These are phyloP conservation scores for Phytophthora pinifolia DNA, from an alignment of 352 stramenopile genomes.

Conservation along the genomic window DNA sequence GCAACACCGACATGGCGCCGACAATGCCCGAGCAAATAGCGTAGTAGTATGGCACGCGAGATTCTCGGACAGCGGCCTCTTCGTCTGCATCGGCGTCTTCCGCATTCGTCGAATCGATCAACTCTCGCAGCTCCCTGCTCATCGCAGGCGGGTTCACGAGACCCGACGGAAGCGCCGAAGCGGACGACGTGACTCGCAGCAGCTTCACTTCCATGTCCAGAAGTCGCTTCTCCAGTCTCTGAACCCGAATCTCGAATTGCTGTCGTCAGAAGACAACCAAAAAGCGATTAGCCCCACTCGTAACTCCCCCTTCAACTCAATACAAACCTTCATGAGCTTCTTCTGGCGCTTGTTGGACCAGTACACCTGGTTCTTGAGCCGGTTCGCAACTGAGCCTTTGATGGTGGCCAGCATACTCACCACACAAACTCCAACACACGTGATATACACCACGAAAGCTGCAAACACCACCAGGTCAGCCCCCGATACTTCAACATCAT, in stretches of 20 bases:
- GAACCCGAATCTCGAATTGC: constrained; percentile 68
- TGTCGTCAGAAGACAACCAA: constrained; percentile 5
- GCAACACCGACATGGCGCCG: constrained; percentile 78
- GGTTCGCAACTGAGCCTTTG: constrained; percentile 83
- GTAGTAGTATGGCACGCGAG: constrained; percentile 82
- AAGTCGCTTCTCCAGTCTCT: constrained; percentile 67
- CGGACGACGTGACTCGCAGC: constrained; percentile 34
- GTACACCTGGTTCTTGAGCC: constrained; percentile 84
- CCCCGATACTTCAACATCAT: not conserved
- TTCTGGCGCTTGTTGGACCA: constrained; percentile 83
- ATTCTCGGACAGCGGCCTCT: constrained; percentile 33
- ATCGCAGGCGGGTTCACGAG: constrained; percentile 25
- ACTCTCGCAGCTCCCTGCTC: constrained; percentile 34
- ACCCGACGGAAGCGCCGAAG: constrained; percentile 17
- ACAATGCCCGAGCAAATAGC: constrained; percentile 87
- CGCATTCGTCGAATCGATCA: constrained; percentile 28
- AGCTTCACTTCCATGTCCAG: constrained; percentile 65
- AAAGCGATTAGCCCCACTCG: not conserved
- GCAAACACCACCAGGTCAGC: constrained; percentile 4
- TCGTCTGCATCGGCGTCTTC: constrained; percentile 34
- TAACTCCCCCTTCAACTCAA: no score
- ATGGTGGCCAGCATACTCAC: constrained; percentile 89
- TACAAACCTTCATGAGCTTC: constrained; percentile 65
- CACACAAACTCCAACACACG: constrained; percentile 63
- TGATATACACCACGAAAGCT: constrained; percentile 83